Evolutionary conservation across 805 yeast species (phyloP), one percentile per base, ranked within the genome.

Genomic region (Tetrapisispora taiwanensis): DNA sequence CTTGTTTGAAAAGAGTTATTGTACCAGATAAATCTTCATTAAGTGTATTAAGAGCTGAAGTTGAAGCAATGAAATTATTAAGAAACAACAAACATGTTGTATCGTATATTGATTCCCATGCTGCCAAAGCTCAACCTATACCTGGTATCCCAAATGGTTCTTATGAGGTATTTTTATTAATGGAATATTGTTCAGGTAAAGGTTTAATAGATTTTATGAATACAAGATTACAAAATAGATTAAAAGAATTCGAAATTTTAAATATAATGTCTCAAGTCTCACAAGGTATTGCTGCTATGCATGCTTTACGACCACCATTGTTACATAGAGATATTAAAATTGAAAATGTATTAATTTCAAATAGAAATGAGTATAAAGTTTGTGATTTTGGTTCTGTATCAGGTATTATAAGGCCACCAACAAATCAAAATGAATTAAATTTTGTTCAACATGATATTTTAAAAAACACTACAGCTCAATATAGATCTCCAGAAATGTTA

Each of bases 51-150:
- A 70, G 97, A 48, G 95, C 94, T 36, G 99, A 92, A 63, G 98
- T 92, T 13, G 98, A 92, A 57, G 95, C 97, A 14, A 92, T 92
- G 98, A 84, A 86, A 64, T 71, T 95, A 26, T 70, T 92, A 36
- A 71, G 79, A 48, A 95, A 94, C 3, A 76, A 83, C 49, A 74
- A 75, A 34, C 81, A 81, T 59, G 79, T 92, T 47, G 99, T 92
- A 2, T 79, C 86, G 3, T 92, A 92, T 61, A 84, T 88, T 41
- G 98, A 92, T 62, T 86, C 96, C 1, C 95, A 92, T 67, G 98
- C 98, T 8, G 79, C 95, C 13, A 74, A 95, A 52, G 68, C 83
- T 62, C 45, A 65, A 17, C 32, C 24, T 17, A 7, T 30, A 7
- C 40, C 40, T 4, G 40, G 40, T 7, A 44, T 55, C n/a, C 62